Evolutionary conservation across 2,329 filamentous ascomycete genomes (phyloP).

Genomic region (Lachnellula occidentalis): DNA sequence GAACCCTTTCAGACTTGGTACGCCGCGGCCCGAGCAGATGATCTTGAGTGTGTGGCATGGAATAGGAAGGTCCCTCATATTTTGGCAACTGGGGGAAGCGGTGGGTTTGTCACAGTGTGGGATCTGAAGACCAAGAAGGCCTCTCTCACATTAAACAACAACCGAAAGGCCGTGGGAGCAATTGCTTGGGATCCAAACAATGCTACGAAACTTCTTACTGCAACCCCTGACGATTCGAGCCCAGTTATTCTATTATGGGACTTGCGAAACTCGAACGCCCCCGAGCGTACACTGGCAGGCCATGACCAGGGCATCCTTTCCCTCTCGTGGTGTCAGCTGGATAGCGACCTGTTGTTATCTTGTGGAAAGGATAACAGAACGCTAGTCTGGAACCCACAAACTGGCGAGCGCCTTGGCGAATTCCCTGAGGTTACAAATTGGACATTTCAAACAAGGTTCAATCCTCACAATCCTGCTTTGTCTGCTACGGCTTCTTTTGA

Average conservation of each 20-base stretch:
- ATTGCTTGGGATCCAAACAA: conserved; percentile 97
- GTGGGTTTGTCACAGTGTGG: conserved; percentile 97
- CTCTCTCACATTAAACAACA: conserved; percentile 89
- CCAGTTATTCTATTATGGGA: conserved; percentile 93
- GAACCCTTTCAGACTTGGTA: conserved; percentile 84
- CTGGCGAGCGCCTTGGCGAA: conserved; percentile 80
- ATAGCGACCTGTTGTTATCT: conserved; percentile 82
- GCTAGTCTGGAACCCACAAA: conserved; percentile 93
- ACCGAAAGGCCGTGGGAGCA: conserved; percentile 87
- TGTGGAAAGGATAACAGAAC: conserved; percentile 96
- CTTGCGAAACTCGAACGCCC: conserved; percentile 90
- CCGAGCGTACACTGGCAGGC: conserved; percentile 81
- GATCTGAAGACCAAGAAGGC: conserved; percentile 98
- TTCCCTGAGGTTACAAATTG: conserved; percentile 98
- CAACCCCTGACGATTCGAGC: conserved; percentile 81
- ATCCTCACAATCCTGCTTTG: conserved; percentile 85
- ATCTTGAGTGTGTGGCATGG: conserved; percentile 96
- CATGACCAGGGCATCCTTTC: conserved; percentile 93
- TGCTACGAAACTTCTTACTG: conserved; percentile 89
- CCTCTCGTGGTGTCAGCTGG: conserved; percentile 90
- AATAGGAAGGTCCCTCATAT: conserved; percentile 98
- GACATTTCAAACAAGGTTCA: conserved; percentile 94
- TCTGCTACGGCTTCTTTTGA: conserved; percentile 96
- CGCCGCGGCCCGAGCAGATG: conserved; percentile 82
- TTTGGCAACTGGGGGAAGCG: conserved; percentile 84